Evolutionary conservation across 495 filamentous ascomycete species (phyloP), one percentile per base, ranked within the genome.

Genomic region (Melanomma pulvis-pyrius): DNA sequence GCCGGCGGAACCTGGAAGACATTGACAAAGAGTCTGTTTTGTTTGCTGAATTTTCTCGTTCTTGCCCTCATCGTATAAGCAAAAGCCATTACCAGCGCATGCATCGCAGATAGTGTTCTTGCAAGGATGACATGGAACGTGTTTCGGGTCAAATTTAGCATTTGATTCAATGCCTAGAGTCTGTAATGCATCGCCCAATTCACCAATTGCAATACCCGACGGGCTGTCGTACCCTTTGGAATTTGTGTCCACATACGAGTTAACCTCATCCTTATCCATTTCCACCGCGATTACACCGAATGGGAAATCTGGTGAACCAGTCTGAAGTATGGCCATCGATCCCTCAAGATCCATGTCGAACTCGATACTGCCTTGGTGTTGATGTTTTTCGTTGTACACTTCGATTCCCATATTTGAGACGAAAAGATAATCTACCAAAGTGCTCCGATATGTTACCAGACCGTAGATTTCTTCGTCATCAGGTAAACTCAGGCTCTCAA

Each of bases 61-160:
- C n/a, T n/a, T n/a, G n/a, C n/a, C n/a, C n/a, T n/a, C n/a, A n/a
- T 24, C 41, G 7, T 22, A 5, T 5, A 7, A 6, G 41, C 5
- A 47, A 30, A 59, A 59, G 2, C 56, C 56, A 24, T 46, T 59
- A 22, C 30, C 15, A 12, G 56, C 46, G 39, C 56, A 59, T 25
- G 17, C 17, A 5, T 48, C 22, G 39, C 13, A 28, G 41, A 59
- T 48, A 12, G 25, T 26, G 21, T 46, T 30, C 17, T 22, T n/a
- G 56, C 39, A 48, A 5, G 26, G 13, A 4, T 46, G 46, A 39
- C 39, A 59, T 12, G 41, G 39, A 15, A 6, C 7, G 17, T 48
- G 21, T 26, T 22, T 48, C 7, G 56, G 56, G 29, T 22, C 48
- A 21, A 13, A 59, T 22, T 26, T 59, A 4, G 39, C 25, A 24